phyloP scores from a whole-genome alignment of 768 basidiomycete species.

The Chiua virens region DNA sequence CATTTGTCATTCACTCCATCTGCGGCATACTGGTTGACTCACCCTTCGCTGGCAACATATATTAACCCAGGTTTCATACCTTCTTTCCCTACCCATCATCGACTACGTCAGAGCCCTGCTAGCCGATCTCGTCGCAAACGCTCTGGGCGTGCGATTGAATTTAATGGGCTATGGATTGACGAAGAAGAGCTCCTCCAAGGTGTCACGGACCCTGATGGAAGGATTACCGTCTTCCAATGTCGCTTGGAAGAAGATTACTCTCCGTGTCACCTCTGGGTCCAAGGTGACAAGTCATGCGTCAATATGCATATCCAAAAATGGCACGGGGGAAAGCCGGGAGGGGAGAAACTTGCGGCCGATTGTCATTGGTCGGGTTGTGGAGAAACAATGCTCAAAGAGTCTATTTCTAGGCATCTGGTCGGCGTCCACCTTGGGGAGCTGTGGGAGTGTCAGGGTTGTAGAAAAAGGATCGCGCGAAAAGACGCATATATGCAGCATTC shows the following conservation, averaged over 20 bases:
- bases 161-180: slow-evolving; percentile 9
- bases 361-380: slow-evolving; percentile 19
- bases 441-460: slow-evolving; percentile 15
- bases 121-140: neutral
- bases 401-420: slow-evolving; percentile 16
- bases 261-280: slow-evolving; percentile 16
- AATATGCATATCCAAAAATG: slow-evolving; percentile 17
- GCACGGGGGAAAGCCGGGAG: slow-evolving; percentile 9
- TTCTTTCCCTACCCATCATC: neutral
- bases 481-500: slow-evolving; percentile 12
- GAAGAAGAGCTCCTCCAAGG: slow-evolving; percentile 9
- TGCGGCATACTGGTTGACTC: neutral
- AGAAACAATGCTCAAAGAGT: slow-evolving; percentile 23
- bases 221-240: slow-evolving; percentile 9
- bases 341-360: slow-evolving; percentile 5
- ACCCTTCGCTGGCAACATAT: no score
- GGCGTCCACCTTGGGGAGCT: slow-evolving; percentile 16
- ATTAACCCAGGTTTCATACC: neutral
- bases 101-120: neutral
- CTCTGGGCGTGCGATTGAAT: slow-evolving; percentile 3
- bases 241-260: slow-evolving; percentile 8
- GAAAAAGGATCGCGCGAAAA: slow-evolving; percentile 6
- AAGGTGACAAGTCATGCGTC: slow-evolving; percentile 14
- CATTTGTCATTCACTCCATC: neutral
- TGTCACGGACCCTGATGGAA: neutral